These are phyloP conservation scores for Malbranchea cinnamomea DNA, from an alignment of 2,329 filamentous ascomycete genomes.

Conservation along the genomic window DNA sequence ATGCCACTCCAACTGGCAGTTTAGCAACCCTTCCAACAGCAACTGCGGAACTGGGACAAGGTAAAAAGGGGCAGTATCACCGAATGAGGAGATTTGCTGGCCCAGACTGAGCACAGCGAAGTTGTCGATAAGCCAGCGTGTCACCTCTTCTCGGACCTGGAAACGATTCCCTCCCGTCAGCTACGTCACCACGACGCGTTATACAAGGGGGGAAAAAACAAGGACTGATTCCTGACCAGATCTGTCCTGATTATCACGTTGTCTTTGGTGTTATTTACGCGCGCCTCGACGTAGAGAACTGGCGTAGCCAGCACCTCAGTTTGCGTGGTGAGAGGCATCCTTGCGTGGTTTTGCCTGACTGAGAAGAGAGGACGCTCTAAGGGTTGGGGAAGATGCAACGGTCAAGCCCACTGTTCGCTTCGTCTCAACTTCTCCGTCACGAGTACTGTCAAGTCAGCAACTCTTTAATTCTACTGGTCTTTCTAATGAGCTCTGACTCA, in stretches of 20 bases:
- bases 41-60: neutral
- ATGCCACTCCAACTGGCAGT: neutral
- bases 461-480: too few relatives aligned
- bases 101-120: constrained; percentile 21
- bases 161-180: too few relatives aligned
- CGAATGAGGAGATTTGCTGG: constrained; percentile 18
- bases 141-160: constrained; percentile 23
- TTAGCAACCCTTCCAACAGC: neutral
- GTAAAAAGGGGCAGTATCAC: constrained; percentile 11
- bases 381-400: too few relatives aligned
- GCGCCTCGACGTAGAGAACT: constrained; percentile 25
- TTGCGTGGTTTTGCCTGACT: too few relatives aligned
- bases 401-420: too few relatives aligned
- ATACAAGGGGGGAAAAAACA: neutral
- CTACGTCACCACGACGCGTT: neutral
- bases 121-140: constrained; percentile 21
- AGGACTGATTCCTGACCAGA: constrained; percentile 12
- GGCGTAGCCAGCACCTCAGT: constrained; percentile 11
- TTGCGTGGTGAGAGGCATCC: neutral
- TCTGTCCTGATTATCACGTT: constrained; percentile 18
- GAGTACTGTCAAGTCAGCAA: too few relatives aligned
- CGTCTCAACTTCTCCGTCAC: too few relatives aligned
- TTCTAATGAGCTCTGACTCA: too few relatives aligned
- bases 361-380: too few relatives aligned
- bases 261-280: constrained; percentile 16